These are phyloP conservation scores for Marchantia paleacea DNA, from an alignment of 225 moss, liverwort and hornwort genomes.

Conservation along the genomic window DNA sequence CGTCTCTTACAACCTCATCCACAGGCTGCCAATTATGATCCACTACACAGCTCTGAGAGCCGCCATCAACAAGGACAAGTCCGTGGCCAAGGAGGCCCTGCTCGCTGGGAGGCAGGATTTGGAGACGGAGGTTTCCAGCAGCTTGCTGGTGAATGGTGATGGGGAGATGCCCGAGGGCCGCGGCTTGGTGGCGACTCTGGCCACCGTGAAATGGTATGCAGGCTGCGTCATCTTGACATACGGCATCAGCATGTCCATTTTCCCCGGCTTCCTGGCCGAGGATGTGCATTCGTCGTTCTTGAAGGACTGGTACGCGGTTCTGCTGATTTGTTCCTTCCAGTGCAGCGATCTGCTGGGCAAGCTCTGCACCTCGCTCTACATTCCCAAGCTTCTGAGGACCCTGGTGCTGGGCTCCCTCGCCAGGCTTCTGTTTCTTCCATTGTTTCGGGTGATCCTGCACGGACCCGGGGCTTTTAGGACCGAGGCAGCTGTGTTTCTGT, in stretches of 20 bases:
- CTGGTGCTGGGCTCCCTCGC: slow-evolving; percentile 46
- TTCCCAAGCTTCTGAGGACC: slow-evolving; percentile 41
- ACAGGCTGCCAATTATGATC: slow-evolving; percentile 61
- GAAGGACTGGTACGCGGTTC: slow-evolving; percentile 64
- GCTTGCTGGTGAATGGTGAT: slow-evolving; percentile 37
- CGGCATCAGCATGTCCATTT: slow-evolving; percentile 54
- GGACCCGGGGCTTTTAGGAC: slow-evolving; percentile 56
- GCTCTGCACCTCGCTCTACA: slow-evolving; percentile 45
- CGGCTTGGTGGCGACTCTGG: slow-evolving; percentile 56
- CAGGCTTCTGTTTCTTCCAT: slow-evolving; percentile 51
- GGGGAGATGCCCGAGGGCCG: slow-evolving; percentile 52
- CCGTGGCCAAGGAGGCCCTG: slow-evolving; percentile 24
- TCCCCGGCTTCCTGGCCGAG: slow-evolving; percentile 60
- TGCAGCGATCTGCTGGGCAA: slow-evolving; percentile 55
- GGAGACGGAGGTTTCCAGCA: slow-evolving; percentile 32
- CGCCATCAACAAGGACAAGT: slow-evolving; percentile 50
- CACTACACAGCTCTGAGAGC: slow-evolving; percentile 44
- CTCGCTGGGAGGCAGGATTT: slow-evolving; percentile 25
- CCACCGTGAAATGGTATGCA: slow-evolving; percentile 58
- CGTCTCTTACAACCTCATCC: slow-evolving; percentile 51
- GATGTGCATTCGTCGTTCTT: slow-evolving; percentile 55
- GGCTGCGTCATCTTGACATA: slow-evolving; percentile 37
- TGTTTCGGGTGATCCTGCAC: slow-evolving; percentile 47
- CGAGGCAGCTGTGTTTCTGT: slow-evolving; percentile 48
- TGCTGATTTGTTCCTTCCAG: slow-evolving; percentile 51